Evolutionary conservation across 2,329 filamentous ascomycete species (phyloP).

Genomic region (Pyrenophora teres): DNA sequence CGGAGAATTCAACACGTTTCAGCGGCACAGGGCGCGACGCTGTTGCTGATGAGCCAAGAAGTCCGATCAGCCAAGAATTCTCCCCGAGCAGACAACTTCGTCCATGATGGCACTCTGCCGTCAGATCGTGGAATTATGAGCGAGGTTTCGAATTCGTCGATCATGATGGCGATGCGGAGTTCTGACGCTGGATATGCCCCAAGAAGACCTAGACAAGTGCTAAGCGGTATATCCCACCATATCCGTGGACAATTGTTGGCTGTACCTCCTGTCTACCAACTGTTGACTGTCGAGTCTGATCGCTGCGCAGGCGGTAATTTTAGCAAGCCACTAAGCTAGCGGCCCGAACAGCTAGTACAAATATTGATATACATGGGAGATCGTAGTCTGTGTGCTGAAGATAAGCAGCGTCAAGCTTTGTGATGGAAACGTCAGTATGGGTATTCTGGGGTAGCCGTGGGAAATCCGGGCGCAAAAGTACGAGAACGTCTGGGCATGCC

Average conservation of each 20-base stretch:
- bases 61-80: neutral
- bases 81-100: neutral
- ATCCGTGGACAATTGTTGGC: no score
- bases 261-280: no score
- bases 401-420: conserved; percentile 2
- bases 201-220: no score
- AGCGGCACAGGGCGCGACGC: no score
- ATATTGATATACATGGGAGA: neutral
- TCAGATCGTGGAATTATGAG: neutral
- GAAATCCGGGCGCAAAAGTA: neutral
- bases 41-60: neutral
- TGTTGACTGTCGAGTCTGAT: no score
- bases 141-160: neutral
- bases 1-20: no score
- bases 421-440: neutral
- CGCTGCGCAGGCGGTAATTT: no score
- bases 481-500: neutral
- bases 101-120: neutral
- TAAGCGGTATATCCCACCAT: no score
- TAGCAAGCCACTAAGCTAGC: neutral
- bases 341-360: neutral
- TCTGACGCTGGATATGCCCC: neutral
- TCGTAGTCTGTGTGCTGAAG: conserved; percentile 1
- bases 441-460: neutral
- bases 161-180: neutral